Evolutionary conservation across 805 yeast genomes (phyloP), one percentile per base, ranked within the genome.

Genomic region (Ogataea trehalophila): DNA sequence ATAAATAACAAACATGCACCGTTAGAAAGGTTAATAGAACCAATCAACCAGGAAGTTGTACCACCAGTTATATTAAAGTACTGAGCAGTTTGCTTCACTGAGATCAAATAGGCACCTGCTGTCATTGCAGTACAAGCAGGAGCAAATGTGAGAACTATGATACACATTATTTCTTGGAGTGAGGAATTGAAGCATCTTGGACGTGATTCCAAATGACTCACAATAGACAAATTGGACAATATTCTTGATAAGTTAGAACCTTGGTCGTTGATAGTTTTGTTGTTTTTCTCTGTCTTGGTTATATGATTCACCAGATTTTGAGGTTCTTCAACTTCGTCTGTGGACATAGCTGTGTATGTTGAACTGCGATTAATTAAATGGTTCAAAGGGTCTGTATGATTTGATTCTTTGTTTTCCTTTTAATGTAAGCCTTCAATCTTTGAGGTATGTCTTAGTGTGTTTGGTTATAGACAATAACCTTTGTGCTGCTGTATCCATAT

Each of bases 1-100:
- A 68, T 57, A 5, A 70, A 37, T 31, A 70, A 56, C n/a, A 71
- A 55, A 23, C 59, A 54, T 1, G 72, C 55, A 4, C 72, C 74
- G 33, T 60, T 58, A 11, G 70, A 66, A 6, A 70, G 51, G 31
- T 61, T 52, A 26, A 67, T 57, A 2, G 71, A 56, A 16, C 69
- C 59, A 18, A 62, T 49, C 7, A 65, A 49, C 75, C 74, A 70
- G 7, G 70, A 57, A 15, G 69, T 50, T 7, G 56, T 39, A 18
- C 71, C 69, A n/a, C 70, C 72, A 11, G 44, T 36, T n/a, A 69
- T 53, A 26, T 53, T 46, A 41, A 68, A 67, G 20, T 57, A 52
- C 9, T 53, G 48, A 13, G 61, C 58, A 4, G 69, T 52, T 11
- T 53, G 43, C 8, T 61, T 62, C 17, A 70, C 49, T 1, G 70